Conservation (phyloP, 176 grass and related monocot genomes). For the Musa schizocarpa region DNA sequence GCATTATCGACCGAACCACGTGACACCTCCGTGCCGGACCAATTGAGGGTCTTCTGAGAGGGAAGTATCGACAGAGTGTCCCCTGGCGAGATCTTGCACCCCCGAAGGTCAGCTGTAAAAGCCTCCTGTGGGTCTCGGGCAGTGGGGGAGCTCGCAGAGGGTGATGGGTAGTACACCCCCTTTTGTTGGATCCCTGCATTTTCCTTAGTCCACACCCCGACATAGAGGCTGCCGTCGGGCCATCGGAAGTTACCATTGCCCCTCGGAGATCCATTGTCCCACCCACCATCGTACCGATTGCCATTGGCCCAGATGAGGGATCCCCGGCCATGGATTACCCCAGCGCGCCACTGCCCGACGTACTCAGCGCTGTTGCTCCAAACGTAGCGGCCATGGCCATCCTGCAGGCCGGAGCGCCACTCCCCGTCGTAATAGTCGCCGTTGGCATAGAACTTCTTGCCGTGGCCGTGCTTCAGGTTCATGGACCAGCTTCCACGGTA, state of each 20-base stretch:
- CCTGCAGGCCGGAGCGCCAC: conserved; percentile 9
- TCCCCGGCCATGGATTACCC: conserved; percentile 1
- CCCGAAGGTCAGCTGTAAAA: conserved; percentile 46
- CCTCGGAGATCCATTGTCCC: conserved; percentile 71
- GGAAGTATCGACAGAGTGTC: conserved; percentile 42
- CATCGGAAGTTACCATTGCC: conserved; percentile 70
- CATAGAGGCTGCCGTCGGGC: conserved; percentile 76
- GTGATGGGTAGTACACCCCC: conserved; percentile 72
- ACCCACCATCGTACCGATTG: conserved; percentile 57
- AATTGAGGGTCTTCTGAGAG: conserved; percentile 51
- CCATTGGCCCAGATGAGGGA: conserved; percentile 9
- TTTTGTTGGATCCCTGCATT: conserved; percentile 53
- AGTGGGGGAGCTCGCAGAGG: conserved; percentile 46
- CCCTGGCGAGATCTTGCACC: conserved; percentile 27
- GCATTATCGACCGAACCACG: conserved; percentile 19
- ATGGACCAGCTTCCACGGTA: conserved; percentile 12
- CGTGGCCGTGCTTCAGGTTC: conserved; percentile 12
- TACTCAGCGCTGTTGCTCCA: conserved; percentile 7
- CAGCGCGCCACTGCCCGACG: conserved; percentile 8
- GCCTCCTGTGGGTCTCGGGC: conserved; percentile 62
- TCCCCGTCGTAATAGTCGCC: conserved; percentile 14
- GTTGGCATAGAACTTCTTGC: conserved; percentile 11
- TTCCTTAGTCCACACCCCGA: conserved; percentile 57
- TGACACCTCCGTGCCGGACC: conserved; percentile 26
- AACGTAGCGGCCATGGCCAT: conserved; percentile 8